A percentile compares a stretch with the other conserved stretches of the same genome.
These are phyloP conservation scores for Russula sp. DNA, from an alignment of 768 basidiomycete species.

Conservation along the genomic window DNA sequence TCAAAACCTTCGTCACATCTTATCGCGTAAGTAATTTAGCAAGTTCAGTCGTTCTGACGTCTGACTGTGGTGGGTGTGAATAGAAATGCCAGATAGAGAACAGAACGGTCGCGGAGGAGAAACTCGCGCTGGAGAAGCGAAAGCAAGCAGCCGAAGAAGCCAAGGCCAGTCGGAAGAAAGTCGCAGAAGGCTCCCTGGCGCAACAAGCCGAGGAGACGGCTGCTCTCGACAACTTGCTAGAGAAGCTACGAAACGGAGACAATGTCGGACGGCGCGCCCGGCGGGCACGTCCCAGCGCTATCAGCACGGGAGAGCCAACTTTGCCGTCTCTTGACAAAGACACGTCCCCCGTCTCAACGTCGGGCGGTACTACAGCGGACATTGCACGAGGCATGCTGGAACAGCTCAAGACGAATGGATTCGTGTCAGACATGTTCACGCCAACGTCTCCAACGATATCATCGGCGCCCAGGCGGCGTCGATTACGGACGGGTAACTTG, in stretches of 20 bases:
- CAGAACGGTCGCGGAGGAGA: constrained; percentile 64
- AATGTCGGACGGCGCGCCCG: constrained; percentile 50
- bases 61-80: neutral
- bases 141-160: constrained; percentile 58
- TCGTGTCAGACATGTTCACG: constrained; percentile 30
- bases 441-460: constrained; percentile 23
- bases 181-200: constrained; percentile 31
- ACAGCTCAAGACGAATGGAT: constrained; percentile 63
- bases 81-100: constrained; percentile 90
- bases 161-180: constrained; percentile 48
- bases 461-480: constrained; percentile 20
- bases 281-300: constrained; percentile 38
- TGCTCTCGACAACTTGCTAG: constrained; percentile 63
- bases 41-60: neutral
- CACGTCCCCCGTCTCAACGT: constrained; percentile 23
- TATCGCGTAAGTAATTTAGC: constrained; percentile 54
- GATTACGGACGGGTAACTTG: constrained; percentile 19
- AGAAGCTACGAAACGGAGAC: constrained; percentile 65
- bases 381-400: constrained; percentile 72
- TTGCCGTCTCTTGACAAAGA: constrained; percentile 24
- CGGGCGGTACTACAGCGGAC: constrained; percentile 42
- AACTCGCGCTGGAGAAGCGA: constrained; percentile 57
- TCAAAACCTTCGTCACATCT: constrained; percentile 94
- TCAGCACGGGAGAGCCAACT: constrained; percentile 28
- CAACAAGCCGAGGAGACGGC: constrained; percentile 46